Base-by-base conservation (phyloP, 345 rosid genomes). In the Gossypium mustelinum region DNA sequence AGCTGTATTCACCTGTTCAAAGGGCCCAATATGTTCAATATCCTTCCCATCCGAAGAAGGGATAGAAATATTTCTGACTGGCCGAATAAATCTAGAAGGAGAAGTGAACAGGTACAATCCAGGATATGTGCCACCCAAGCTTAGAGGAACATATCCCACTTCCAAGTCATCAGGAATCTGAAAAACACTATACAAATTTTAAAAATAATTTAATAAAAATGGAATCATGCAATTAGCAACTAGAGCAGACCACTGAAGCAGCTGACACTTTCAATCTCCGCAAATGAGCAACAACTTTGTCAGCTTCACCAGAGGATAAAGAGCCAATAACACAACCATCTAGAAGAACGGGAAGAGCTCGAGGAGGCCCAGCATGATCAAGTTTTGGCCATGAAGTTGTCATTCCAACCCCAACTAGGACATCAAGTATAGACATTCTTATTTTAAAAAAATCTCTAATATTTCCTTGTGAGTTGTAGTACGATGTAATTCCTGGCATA, bases 161-260 rank as follows among this genome's bases (percentile, higher is more conserved):
- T 95, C 99, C 61, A 95, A 89, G 82, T 95, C 97, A 76, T 84
- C 88, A 69, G 96, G 98, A 79, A 93, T 90, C 99, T 95, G 88
- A 78, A 83, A 68, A 22, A 81, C 18, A 39, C 13, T 41, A 27
- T 61, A 64, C 20, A 52, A 24, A 16, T 25, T 27, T 51, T 69
- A 51, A 45, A 27, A 61, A 14, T 25, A 25, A 27, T 22, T n/a
- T 48, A 17, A 59, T 13, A 61, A 60, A 25, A 52, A 34, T 4
- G 24, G 20, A 64, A 45, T 34, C 2, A 13, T 14, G 10, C 16
- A 73, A 60, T 72, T 61, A 62, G 71, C n/a, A 75, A 71, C 70
- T 65, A 22, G 68, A 68, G 79, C 88, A 34, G 70, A 95, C 99
- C 91, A 84, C 75, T 73, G 99, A 83, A 79, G 93, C 72, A 76